Evolutionary conservation across 2,329 filamentous ascomycete species (phyloP).

Genomic region (Hypoxylon sp.): DNA sequence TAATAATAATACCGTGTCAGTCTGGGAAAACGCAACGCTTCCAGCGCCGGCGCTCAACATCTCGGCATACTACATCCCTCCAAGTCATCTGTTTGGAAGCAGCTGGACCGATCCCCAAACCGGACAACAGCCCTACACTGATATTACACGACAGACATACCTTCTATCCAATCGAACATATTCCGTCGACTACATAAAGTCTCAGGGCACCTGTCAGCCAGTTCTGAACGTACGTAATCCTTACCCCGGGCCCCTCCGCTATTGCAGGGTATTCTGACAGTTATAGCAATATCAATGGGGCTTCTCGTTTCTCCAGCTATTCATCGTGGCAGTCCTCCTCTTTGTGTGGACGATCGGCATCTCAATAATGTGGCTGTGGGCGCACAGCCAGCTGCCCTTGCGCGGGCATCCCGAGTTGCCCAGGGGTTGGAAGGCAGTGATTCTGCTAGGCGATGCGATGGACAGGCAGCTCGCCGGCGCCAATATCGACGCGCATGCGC

Average conservation of each 20-base stretch:
- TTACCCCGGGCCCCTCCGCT: not conserved
- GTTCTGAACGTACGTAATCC: constrained; percentile 11
- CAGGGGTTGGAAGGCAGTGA: constrained; percentile 16
- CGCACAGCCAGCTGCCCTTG: constrained; percentile 14
- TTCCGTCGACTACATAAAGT: constrained; percentile 15
- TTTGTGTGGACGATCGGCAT: constrained; percentile 35
- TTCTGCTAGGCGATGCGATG: constrained; percentile 4
- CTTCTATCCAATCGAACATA: constrained; percentile 23
- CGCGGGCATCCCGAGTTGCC: constrained; percentile 8
- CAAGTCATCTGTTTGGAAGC: not conserved
- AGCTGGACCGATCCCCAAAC: constrained; percentile 4
- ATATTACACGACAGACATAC: not conserved
- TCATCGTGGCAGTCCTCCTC: constrained; percentile 20
- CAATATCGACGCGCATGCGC: constrained; percentile 4
- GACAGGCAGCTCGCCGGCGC: constrained; percentile 17
- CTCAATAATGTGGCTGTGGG: constrained; percentile 33
- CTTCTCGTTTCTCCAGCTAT: constrained; percentile 37
- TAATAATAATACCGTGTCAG: constrained; percentile 7
- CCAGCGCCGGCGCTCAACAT: constrained; percentile 28
- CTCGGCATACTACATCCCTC: constrained; percentile 9
- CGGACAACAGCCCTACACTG: not conserved
- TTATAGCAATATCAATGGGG: constrained; percentile 38
- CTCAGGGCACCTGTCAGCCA: constrained; percentile 31
- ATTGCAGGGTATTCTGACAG: no score
- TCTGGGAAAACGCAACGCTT: constrained; percentile 10